Evolutionary conservation across 2,329 filamentous ascomycete genomes (phyloP), one percentile per base, ranked within the genome.

Genomic region (Madurella mycetomatis): DNA sequence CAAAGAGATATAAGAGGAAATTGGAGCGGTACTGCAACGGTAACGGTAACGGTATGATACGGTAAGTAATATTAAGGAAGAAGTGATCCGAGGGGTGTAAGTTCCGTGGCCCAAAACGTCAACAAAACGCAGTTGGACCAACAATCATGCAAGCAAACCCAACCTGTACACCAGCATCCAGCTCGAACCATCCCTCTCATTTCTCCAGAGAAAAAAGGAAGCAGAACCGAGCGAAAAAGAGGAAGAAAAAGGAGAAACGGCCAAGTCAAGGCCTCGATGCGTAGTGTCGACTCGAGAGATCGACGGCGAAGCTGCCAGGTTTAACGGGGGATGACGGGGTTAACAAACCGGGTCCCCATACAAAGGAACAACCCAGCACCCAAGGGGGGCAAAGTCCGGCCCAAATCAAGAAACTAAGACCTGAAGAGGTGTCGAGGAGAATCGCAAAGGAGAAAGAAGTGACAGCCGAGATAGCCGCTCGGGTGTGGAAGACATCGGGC

Each of bases 121-220:
- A 41, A n/a, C 25, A 16, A 48, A 48, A 41, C 11, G 32, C 32
- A 25, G 18, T 41, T 48, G 48, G 46, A 55, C 56, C 53, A 47
- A 54, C 51, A 56, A 46, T 53, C 56, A 59, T 59, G 56, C 56
- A 59, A 51, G 51, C 47, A 45, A 59, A 59, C 51, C 56, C 50
- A 59, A 59, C 56, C 53, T 49, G 47, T 53, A 52, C 49, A 52
- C 49, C 49, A 39, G 50, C 53, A 56, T 58, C 56, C 56, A 56
- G 53, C 50, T 54, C 56, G 37, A 58, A 47, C 50, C 53, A 53
- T 52, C 46, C 53, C 49, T 51, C 40, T 37, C 45, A 15, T 47
- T 37, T 11, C 34, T 15, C 34, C 9, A 37, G 34, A 37, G 34
- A 37, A 37, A 37, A 37, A 11, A 15, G 13, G 11, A 37, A 42